phyloP scores from a whole-genome alignment of 2,329 filamentous ascomycete species.

The Cytospora chrysosperma region DNA sequence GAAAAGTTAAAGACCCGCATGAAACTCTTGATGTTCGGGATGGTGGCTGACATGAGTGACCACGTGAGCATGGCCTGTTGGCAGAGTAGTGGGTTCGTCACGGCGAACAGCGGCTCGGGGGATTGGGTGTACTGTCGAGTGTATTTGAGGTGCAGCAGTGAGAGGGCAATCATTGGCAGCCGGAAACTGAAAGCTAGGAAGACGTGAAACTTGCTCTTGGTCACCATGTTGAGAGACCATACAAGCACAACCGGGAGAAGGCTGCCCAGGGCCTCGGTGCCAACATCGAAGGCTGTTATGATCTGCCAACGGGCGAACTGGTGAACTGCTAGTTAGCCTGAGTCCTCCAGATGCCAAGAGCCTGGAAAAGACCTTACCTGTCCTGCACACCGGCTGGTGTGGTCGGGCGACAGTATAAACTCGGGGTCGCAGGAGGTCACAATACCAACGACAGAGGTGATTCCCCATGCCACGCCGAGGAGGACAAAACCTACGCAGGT shows the following conservation, averaged over 20 bases:
- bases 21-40: slow-evolving; percentile 28
- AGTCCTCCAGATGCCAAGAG: too few species aligned
- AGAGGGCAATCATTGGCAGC: slow-evolving; percentile 22
- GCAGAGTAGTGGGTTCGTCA: slow-evolving; percentile 24
- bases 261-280: slow-evolving; percentile 25
- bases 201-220: slow-evolving; percentile 24
- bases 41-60: slow-evolving; percentile 27
- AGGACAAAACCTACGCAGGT: slow-evolving; percentile 21
- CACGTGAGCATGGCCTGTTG: slow-evolving; percentile 25
- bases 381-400: background rate
- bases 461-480: slow-evolving; percentile 20
- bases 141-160: slow-evolving; percentile 21
- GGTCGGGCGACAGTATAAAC: background rate
- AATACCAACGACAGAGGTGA: slow-evolving; percentile 13
- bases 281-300: slow-evolving; percentile 19
- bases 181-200: slow-evolving; percentile 27
- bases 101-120: slow-evolving; percentile 22
- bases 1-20: slow-evolving; percentile 24
- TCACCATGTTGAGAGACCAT: slow-evolving; percentile 25
- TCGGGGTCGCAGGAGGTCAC: background rate
- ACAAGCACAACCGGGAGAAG: slow-evolving; percentile 22
- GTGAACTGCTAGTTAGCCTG: background rate
- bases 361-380: background rate
- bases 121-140: slow-evolving; percentile 14
- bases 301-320: slow-evolving; percentile 13